phyloP scores from a whole-genome alignment of 306 rosid genomes.

The Fagus crenata region DNA sequence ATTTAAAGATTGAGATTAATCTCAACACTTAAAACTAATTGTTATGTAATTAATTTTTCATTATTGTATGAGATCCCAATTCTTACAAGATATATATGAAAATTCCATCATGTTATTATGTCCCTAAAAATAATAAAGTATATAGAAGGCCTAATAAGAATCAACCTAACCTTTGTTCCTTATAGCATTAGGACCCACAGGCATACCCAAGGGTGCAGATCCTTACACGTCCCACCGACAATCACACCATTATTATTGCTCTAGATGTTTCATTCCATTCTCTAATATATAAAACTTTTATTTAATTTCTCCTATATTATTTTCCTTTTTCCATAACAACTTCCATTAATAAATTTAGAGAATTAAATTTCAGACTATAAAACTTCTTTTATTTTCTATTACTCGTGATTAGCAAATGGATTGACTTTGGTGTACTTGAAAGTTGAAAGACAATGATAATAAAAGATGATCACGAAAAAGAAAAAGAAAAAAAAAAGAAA shows the following conservation, averaged over 20 bases:
- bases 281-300: background rate
- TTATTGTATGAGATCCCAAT: too few relatives aligned
- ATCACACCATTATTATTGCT: background rate
- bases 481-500: constrained; percentile 23
- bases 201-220: background rate
- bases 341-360: background rate
- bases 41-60: too few relatives aligned
- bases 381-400: background rate
- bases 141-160: background rate
- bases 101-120: background rate
- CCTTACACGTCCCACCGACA: constrained; percentile 16
- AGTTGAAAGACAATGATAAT: background rate
- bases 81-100: background rate
- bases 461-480: constrained; percentile 6
- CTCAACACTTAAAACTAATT: too few relatives aligned
- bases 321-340: background rate
- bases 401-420: constrained; percentile 21
- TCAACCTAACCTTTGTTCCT: background rate
- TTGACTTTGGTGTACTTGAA: constrained; percentile 27
- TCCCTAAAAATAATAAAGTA: background rate
- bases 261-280: background rate
- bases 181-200: background rate
- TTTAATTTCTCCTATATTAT: too few relatives aligned
- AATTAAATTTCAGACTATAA: background rate
- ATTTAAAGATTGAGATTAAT: too few relatives aligned